Evolutionary conservation across 2,329 filamentous ascomycete species (phyloP).

Genomic region (Neoascochyta sp.): DNA sequence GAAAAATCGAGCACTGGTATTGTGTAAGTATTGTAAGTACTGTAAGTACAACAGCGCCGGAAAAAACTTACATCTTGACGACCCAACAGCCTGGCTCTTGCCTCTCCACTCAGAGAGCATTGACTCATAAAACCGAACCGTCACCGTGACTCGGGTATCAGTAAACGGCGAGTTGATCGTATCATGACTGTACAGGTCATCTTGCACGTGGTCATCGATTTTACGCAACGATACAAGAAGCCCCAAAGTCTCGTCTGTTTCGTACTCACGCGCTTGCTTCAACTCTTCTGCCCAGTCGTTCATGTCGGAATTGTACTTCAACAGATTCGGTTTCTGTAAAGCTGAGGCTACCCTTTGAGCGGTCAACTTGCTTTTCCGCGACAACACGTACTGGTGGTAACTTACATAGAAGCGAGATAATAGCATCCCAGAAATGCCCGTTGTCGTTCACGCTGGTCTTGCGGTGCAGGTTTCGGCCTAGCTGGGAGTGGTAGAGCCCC

Average conservation of each 20-base stretch:
- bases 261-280: slow-evolving; percentile 18
- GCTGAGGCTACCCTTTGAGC: slow-evolving; percentile 23
- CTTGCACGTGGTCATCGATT: slow-evolving; percentile 34
- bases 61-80: slow-evolving; percentile 19
- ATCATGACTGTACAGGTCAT: slow-evolving; percentile 22
- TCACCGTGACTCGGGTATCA: slow-evolving; percentile 27
- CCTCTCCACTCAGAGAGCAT: slow-evolving; percentile 27
- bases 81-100: slow-evolving; percentile 8
- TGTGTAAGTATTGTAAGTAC: too few relatives aligned
- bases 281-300: slow-evolving; percentile 22
- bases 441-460: slow-evolving; percentile 25
- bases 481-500: slow-evolving; percentile 8
- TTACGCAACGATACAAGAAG: slow-evolving; percentile 26
- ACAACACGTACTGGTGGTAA: too few relatives aligned
- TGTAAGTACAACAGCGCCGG: neutral
- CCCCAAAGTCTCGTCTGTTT: slow-evolving; percentile 23
- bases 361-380: too few relatives aligned
- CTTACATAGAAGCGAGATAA: slow-evolving; percentile 32
- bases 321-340: slow-evolving; percentile 31
- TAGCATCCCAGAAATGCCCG: slow-evolving; percentile 35
- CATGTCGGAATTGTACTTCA: slow-evolving; percentile 30
- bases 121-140: slow-evolving; percentile 25
- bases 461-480: slow-evolving; percentile 10
- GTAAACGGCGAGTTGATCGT: slow-evolving; percentile 19
- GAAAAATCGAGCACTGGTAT: slow-evolving; percentile 26